Conservation (phyloP, 106 monocot genomes). For the Agapanthus africanus region DNA sequence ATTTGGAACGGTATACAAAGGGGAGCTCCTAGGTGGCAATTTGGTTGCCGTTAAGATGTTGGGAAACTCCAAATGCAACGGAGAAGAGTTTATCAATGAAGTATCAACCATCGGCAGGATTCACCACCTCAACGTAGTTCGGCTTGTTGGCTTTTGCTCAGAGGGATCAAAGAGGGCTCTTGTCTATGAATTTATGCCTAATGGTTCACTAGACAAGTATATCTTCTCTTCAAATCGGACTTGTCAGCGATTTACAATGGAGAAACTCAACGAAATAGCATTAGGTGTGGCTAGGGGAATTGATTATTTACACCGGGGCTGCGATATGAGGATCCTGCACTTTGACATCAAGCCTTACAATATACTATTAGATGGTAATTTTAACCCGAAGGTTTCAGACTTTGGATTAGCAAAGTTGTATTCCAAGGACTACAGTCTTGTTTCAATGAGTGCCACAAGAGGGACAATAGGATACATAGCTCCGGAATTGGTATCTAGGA, state of each 20-base stretch:
- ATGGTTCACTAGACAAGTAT: constrained; percentile 15
- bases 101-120: constrained; percentile 51
- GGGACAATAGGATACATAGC: no score
- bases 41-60: constrained; percentile 39
- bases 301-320: constrained; percentile 16
- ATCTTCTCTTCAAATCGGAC: constrained; percentile 1
- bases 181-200: constrained; percentile 18
- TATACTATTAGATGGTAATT: constrained; percentile 10
- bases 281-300: constrained; percentile 13
- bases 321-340: constrained; percentile 14
- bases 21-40: constrained; percentile 15
- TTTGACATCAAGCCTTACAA: constrained; percentile 26
- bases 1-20: constrained; percentile 40
- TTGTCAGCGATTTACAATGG: neutral
- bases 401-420: constrained; percentile 14
- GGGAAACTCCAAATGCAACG: constrained; percentile 14
- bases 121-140: constrained; percentile 38
- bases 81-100: constrained; percentile 53
- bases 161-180: constrained; percentile 36
- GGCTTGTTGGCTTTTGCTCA: constrained; percentile 42
- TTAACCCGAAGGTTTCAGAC: constrained; percentile 13
- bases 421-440: constrained; percentile 4
- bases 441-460: neutral
- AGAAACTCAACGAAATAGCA: constrained; percentile 18
- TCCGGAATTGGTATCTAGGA: no score